Base-by-base conservation (phyloP, 2,329 filamentous ascomycete species). In the Diaporthe sp. region DNA sequence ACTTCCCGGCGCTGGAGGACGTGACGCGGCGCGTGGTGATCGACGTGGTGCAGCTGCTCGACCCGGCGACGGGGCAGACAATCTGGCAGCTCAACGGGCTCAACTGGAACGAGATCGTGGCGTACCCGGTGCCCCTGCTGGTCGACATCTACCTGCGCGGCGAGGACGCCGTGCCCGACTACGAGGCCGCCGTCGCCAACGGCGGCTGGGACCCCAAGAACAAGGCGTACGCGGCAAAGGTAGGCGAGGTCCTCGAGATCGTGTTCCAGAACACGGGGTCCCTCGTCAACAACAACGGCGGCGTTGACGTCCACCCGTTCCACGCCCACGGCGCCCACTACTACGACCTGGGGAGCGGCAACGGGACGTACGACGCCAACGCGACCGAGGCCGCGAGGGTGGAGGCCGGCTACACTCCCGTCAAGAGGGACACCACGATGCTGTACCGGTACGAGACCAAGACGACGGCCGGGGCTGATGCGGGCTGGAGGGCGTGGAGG, bases 401-500 rank as follows among this genome's bases (percentile, higher is more conserved):
- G 39, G 72, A 76, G 63, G 80, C 82, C 12, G 77, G 76, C 9
- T 84, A 83, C 74, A 79, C 76, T 25, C 84, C 86, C 0, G 82
- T 85, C 12, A 78, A 78, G 71, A 78, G 86, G 19, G 86, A 88
- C 78, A 87, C 86, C 0, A 91, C 89, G 2, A 86, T 90, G 76
- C 81, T 93, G 4, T 90, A 91, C 76, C 81, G 87, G 2, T 93
- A 92, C 76, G 81, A 80, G 0, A 76, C 81, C 4, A 83, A 83
- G 32, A 86, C 84, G 0, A 76, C 76, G 2, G 79, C 85, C 0
- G 81, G 85, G 5, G 79, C 83, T 8, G 84, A 84, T 2, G 83
- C 85, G 0, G 90, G 91, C 0, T 93, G 91, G 91, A 83, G 91
- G 27, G 90, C 86, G 0, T 92, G 90, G 91, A 83, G 91, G 13